Evolutionary conservation across 129 eudicot species (phyloP).

Genomic region (Calendula officinalis): DNA sequence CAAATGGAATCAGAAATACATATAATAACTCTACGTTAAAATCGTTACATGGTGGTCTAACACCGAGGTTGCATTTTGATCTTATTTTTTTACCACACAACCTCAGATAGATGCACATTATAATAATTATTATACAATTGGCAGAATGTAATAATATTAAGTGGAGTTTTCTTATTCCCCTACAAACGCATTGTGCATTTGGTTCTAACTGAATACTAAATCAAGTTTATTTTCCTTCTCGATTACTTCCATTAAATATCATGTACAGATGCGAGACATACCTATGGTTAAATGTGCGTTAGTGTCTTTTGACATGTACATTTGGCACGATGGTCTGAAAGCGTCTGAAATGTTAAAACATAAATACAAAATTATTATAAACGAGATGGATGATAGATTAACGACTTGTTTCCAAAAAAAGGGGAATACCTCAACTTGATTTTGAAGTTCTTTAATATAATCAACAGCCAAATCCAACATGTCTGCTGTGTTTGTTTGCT

Average conservation of each 20-base stretch:
- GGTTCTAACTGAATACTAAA: slow-evolving; percentile 4
- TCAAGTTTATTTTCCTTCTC: slow-evolving; percentile 10
- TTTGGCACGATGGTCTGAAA: slow-evolving; percentile 37
- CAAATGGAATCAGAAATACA: slow-evolving; percentile 12
- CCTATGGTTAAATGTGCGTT: slow-evolving; percentile 26
- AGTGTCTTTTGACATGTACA: slow-evolving; percentile 44
- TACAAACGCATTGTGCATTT: too few relatives aligned
- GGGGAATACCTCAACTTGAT: slow-evolving; percentile 56
- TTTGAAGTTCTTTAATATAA: slow-evolving; percentile 87
- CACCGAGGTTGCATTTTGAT: not conserved
- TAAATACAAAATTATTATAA: slow-evolving; percentile 4
- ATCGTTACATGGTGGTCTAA: slow-evolving; percentile 9
- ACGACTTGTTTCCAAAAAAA: not conserved
- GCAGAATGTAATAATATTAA: slow-evolving; percentile 22
- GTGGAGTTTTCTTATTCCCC: slow-evolving; percentile 8
- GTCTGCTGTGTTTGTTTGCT: slow-evolving; percentile 97
- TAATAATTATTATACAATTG: slow-evolving; percentile 19
- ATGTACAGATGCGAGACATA: slow-evolving; percentile 30
- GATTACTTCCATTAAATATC: not conserved
- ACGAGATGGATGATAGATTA: not conserved
- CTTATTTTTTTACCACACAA: slow-evolving; percentile 1
- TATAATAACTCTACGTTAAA: not conserved
- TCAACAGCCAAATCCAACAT: slow-evolving; percentile 96
- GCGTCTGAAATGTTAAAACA: slow-evolving; percentile 39
- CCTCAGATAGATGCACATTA: slow-evolving; percentile 1